Evolutionary conservation across 768 basidiomycete species (phyloP), one percentile per base, ranked within the genome.

Genomic region (Suillus occidentalis): DNA sequence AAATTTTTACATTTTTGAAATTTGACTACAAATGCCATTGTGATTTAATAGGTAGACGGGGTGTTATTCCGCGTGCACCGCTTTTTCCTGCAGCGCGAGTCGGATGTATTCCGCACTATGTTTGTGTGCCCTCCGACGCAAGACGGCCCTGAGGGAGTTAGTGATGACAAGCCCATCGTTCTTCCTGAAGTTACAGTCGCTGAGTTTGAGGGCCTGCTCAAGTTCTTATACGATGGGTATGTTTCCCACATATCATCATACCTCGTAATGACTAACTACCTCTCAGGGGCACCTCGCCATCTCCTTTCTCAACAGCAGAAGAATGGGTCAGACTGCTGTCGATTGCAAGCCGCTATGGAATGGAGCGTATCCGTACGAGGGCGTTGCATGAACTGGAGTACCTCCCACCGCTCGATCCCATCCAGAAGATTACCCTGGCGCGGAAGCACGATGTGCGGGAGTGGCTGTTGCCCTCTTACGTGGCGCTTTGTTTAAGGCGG

Each of bases 261-360:
- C 28, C 36, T 37, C 25, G 16, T 57, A 60, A 25, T 25, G 31
- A 39, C 6, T 59, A 59, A 42, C 18, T 31, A 20, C 3, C 28
- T 42, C 42, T 59, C 40, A 59, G 58, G 18, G 40, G 28, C 6
- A 42, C 12, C 9, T 28, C 58, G 5, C 40, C 40, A 31, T 31
- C 58, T 42, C 42, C 67, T 53, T 52, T 65, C 70, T 45, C 65
- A 65, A 22, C 67, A 73, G 16, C 60, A 36, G 52, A 71, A 8
- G 70, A 78, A 34, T 82, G 80, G 79, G 70, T 78, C n/a, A 68
- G 75, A 22, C 71, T 84, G 14, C 73, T 83, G 39, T 75, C 77
- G 20, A 78, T 83, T 52, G 73, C 82, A 3, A 76, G 78, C 16
- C 76, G 77, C 64, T 81, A 76, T 59, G 68, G 74, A 39, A 79